Percentiles rank a stretch among this genome's conserved stretches.
Conservation (phyloP, 768 basidiomycete species). For the Cystofilobasidium ferigula region DNA sequence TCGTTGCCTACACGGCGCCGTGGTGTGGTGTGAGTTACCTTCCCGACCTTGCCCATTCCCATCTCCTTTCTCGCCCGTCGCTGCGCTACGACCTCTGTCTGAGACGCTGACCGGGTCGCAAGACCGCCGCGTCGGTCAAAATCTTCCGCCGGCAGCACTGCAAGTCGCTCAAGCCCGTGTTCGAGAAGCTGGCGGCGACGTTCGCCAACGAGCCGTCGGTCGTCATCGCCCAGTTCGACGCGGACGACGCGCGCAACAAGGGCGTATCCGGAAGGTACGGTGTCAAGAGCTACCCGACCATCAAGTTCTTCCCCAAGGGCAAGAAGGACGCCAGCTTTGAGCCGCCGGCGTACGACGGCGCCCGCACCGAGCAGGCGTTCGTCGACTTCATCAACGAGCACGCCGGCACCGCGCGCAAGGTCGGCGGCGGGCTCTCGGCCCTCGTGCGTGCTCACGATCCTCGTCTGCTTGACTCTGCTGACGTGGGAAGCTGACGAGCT, state of each 20-base stretch:
- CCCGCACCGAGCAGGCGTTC: slow-evolving; percentile 45
- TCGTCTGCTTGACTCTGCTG: background rate
- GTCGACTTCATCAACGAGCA: slow-evolving; percentile 29
- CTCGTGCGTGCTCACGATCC: slow-evolving; percentile 28
- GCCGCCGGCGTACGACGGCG: slow-evolving; percentile 41
- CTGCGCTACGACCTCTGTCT: slow-evolving; percentile 39
- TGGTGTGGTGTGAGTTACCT: slow-evolving; percentile 31
- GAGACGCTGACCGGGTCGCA: slow-evolving; percentile 54
- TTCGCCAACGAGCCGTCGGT: slow-evolving; percentile 71
- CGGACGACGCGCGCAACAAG: slow-evolving; percentile 69
- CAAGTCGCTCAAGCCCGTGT: slow-evolving; percentile 76
- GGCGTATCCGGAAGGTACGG: slow-evolving; percentile 59
- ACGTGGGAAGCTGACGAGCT: background rate
- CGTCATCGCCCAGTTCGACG: slow-evolving; percentile 80
- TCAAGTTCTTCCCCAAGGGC: slow-evolving; percentile 47
- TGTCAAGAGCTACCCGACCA: slow-evolving; percentile 74
- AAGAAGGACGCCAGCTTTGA: slow-evolving; percentile 54
- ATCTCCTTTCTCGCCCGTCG: background rate
- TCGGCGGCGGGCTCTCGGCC: slow-evolving; percentile 61
- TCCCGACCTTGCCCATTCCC: too few relatives aligned
- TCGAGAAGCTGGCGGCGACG: slow-evolving; percentile 67
- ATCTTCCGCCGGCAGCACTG: slow-evolving; percentile 48
- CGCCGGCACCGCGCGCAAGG: slow-evolving; percentile 71
- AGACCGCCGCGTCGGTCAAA: background rate
- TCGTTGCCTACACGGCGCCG: slow-evolving; percentile 52